Conservation (phyloP, 176 grass and related monocot species). For the Secale cereale region DNA sequence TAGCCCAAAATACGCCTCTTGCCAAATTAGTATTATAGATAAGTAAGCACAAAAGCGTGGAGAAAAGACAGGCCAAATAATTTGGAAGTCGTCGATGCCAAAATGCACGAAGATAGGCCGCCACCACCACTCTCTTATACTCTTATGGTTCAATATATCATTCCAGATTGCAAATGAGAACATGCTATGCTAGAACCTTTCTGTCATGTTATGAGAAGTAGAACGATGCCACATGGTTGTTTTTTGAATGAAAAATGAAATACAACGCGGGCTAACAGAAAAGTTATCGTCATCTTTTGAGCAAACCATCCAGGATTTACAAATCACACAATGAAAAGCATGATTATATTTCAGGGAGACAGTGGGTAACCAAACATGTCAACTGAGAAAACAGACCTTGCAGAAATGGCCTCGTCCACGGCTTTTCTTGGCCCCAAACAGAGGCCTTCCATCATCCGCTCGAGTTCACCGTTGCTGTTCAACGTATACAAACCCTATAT, state of each 20-base stretch:
- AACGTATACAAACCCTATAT: neutral
- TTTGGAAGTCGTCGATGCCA: neutral
- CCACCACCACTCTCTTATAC: neutral
- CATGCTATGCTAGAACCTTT: neutral
- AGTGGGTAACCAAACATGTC: neutral
- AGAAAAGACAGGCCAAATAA: neutral
- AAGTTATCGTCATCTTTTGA: neutral
- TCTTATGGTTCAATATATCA: neutral
- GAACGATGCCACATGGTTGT: neutral
- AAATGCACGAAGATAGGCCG: too few species aligned
- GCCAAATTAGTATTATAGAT: neutral
- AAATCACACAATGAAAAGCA: neutral
- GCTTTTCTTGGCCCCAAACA: slow-evolving; percentile 24
- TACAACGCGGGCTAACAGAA: too few species aligned
- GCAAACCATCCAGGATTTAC: neutral
- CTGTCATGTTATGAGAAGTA: neutral
- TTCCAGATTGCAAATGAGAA: neutral
- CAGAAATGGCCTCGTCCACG: slow-evolving; percentile 33
- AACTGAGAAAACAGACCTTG: slow-evolving; percentile 32
- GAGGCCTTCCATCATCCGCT: slow-evolving; percentile 34
- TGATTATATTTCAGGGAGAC: neutral
- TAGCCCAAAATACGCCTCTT: neutral
- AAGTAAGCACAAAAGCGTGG: neutral
- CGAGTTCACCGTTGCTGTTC: neutral
- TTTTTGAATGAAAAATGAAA: neutral